Conservation (phyloP, 148 eudicot genomes). For the Dianthus caryophyllus region DNA sequence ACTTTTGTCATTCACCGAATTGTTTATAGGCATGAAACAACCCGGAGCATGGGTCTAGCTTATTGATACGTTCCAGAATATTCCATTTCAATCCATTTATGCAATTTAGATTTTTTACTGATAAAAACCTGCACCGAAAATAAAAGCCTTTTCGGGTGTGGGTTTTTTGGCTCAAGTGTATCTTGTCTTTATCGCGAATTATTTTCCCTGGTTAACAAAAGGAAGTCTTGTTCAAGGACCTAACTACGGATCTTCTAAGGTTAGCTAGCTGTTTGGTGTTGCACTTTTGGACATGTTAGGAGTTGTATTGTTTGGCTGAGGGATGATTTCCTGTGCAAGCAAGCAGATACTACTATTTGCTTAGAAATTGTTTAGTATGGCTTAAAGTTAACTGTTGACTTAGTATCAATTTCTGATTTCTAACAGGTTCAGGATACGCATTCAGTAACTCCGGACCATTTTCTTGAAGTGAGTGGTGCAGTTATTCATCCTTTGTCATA, state of each 20-base stretch:
- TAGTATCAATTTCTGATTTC: slow-evolving; percentile 5
- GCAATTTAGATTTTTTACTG: no score
- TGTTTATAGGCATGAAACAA: no score
- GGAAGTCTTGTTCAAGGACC: no score
- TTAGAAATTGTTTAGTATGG: neutral
- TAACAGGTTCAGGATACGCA: slow-evolving; percentile 90
- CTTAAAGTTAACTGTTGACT: neutral
- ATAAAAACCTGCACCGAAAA: no score
- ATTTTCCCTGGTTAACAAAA: no score
- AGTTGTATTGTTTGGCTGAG: neutral
- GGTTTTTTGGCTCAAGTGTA: no score
- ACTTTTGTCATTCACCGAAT: no score
- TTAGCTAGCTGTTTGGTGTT: neutral
- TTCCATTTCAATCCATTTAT: no score
- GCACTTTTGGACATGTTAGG: neutral
- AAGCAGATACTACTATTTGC: neutral
- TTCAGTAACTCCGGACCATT: slow-evolving; percentile 82
- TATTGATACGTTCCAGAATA: no score
- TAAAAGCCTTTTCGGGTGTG: no score
- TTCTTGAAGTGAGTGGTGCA: slow-evolving; percentile 96
- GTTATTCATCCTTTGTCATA: slow-evolving; percentile 93
- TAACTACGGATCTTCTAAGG: neutral
- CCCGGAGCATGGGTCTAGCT: no score
- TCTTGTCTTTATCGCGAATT: no score
- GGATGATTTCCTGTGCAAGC: neutral